These are phyloP conservation scores for Chimonanthus praecox DNA, from an alignment of 164 flowering plant species.

Conservation along the genomic window DNA sequence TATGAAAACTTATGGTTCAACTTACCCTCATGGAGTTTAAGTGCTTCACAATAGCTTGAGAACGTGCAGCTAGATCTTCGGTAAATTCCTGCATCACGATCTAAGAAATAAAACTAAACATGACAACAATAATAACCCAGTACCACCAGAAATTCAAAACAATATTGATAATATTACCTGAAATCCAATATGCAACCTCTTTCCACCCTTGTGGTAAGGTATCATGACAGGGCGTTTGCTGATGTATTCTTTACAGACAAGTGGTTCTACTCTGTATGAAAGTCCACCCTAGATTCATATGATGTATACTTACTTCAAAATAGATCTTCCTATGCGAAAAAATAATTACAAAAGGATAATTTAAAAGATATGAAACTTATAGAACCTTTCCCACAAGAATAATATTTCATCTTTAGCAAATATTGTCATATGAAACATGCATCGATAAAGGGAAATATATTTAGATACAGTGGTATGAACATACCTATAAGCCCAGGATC, in stretches of 20 bases:
- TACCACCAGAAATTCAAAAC: neutral
- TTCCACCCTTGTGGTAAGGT: conserved; percentile 96
- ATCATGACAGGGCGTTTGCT: conserved; percentile 72
- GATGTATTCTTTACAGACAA: conserved; percentile 73
- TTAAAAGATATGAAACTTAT: neutral
- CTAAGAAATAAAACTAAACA: neutral
- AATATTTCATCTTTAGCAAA: neutral
- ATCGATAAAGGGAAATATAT: neutral
- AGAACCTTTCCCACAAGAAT: neutral
- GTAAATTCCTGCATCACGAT: conserved; percentile 62
- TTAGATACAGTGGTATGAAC: conserved; percentile 4
- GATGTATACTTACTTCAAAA: conserved; percentile 22
- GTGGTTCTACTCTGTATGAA: conserved; percentile 87
- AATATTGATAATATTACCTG: conserved; percentile 38
- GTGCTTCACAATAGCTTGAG: conserved; percentile 49
- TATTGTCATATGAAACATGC: neutral
- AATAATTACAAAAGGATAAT: neutral
- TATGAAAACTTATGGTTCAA: neutral
- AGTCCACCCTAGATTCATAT: conserved; percentile 28
- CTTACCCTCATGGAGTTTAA: conserved; percentile 57
- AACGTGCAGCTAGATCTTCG: conserved; percentile 67
- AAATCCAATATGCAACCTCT: conserved; percentile 83
- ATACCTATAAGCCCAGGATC: conserved; percentile 98
- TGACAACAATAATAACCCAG: neutral
- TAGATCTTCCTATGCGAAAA: conserved; percentile 7